A percentile compares a stretch with the other conserved stretches of the same genome.
Conservation (phyloP, 2,329 filamentous ascomycete species). For the Karstenula rhodostoma region DNA sequence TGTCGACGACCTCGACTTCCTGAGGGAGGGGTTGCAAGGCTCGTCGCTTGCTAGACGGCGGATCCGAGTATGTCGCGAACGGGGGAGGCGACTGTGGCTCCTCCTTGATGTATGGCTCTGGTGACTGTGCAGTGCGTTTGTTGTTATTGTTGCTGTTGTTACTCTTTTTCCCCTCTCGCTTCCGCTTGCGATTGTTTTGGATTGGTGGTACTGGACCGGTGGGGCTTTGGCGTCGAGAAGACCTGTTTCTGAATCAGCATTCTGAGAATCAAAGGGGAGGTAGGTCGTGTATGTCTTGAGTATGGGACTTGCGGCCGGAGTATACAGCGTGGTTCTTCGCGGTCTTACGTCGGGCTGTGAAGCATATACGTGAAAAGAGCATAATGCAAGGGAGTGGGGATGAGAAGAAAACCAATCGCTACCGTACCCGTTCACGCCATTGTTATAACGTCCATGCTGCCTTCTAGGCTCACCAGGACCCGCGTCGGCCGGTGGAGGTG, state of each 20-base stretch:
- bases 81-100: constrained; percentile 69
- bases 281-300: neutral
- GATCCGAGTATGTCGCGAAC: constrained; percentile 53
- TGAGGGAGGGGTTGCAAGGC: constrained; percentile 46
- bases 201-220: constrained; percentile 52
- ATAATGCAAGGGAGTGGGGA: constrained; percentile 31
- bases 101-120: constrained; percentile 66
- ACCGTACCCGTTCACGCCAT: constrained; percentile 44
- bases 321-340: neutral
- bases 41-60: constrained; percentile 51
- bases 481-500: constrained; percentile 56
- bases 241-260: constrained; percentile 31
- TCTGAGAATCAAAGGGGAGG: neutral
- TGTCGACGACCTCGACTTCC: constrained; percentile 49
- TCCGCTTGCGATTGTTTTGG: constrained; percentile 61
- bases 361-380: constrained; percentile 6
- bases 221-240: constrained; percentile 55
- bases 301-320: neutral
- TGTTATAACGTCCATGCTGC: constrained; percentile 33
- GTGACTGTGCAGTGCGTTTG: constrained; percentile 43
- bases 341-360: constrained; percentile 26
- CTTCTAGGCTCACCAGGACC: constrained; percentile 34
- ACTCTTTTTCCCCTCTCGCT: constrained; percentile 53
- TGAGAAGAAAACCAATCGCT: constrained; percentile 18
- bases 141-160: constrained; percentile 46